These are phyloP conservation scores for Malus hybrid DNA, from an alignment of 331 rosid genomes.

Conservation along the genomic window DNA sequence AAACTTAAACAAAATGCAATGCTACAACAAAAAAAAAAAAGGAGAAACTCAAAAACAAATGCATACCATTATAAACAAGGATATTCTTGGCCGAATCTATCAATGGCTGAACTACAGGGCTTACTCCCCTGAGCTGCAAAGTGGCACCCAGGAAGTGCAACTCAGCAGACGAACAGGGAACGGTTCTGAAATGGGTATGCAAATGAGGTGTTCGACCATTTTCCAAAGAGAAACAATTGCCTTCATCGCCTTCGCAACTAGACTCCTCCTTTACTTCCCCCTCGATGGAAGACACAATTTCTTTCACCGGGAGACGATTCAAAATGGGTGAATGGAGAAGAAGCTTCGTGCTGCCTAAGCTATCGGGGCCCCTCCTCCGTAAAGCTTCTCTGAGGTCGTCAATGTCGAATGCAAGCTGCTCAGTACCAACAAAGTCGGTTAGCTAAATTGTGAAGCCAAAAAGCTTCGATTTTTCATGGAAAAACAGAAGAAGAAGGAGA, in stretches of 20 bases:
- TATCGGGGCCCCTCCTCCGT: conserved; percentile 85
- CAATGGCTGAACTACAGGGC: conserved; percentile 66
- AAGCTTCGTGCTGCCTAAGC: conserved; percentile 54
- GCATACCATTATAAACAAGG: conserved; percentile 66
- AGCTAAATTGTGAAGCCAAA: background rate
- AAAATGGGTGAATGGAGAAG: conserved; percentile 22
- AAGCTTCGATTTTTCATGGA: background rate
- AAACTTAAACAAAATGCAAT: background rate
- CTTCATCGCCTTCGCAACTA: background rate
- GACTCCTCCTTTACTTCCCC: conserved; percentile 20
- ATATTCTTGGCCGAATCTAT: conserved; percentile 50
- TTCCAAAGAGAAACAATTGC: conserved; percentile 1
- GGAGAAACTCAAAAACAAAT: background rate
- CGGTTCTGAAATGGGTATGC: background rate
- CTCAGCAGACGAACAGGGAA: conserved; percentile 16
- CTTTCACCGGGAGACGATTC: background rate
- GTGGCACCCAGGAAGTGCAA: conserved; percentile 69
- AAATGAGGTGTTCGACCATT: conserved; percentile 4
- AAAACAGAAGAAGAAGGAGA: background rate
- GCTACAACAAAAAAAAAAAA: background rate
- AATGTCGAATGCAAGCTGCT: conserved; percentile 34
- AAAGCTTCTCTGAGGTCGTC: conserved; percentile 60
- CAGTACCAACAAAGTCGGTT: background rate
- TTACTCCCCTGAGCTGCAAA: conserved; percentile 73
- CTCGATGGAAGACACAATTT: conserved; percentile 32